Evolutionary conservation across 768 basidiomycete genomes (phyloP).

Genomic region (Coprinopsis strossmayeri): DNA sequence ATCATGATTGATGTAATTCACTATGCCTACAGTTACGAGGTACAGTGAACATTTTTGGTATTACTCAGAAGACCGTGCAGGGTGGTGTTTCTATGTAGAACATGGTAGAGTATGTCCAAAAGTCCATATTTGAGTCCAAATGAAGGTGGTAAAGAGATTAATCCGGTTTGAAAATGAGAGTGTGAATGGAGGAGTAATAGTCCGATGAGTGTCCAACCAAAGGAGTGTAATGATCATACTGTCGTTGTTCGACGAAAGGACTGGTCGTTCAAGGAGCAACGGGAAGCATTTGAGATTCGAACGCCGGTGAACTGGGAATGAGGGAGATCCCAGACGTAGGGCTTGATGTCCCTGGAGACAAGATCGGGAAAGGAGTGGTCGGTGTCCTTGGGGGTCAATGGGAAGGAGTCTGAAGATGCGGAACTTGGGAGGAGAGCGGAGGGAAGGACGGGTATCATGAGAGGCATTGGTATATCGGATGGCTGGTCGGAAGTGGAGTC

Average conservation of each 20-base stretch:
- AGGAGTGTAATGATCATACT: background rate
- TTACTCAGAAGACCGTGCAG: background rate
- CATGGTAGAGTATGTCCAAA: background rate
- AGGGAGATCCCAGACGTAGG: slow-evolving; percentile 20
- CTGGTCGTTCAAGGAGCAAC: slow-evolving; percentile 10
- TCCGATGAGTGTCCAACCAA: background rate
- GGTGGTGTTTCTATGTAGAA: background rate
- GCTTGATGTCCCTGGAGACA: slow-evolving; percentile 15
- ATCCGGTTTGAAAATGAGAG: background rate
- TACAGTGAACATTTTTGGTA: background rate
- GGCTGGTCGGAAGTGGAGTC: slow-evolving; percentile 34
- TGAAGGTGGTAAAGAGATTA: too few species aligned
- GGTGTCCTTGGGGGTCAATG: slow-evolving; percentile 29
- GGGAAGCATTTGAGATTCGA: slow-evolving; percentile 9
- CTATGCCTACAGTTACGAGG: slow-evolving; percentile 5
- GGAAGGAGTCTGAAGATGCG: slow-evolving; percentile 35
- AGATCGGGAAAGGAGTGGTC: slow-evolving; percentile 18
- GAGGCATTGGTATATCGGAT: slow-evolving; percentile 35
- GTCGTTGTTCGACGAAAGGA: background rate
- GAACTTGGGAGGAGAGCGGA: slow-evolving; percentile 37
- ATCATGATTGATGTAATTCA: slow-evolving; percentile 53
- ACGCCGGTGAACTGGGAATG: slow-evolving; percentile 15
- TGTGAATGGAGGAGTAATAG: background rate
- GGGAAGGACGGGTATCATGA: slow-evolving; percentile 63
- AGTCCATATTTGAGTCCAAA: too few species aligned